A percentile compares a stretch with the other conserved stretches of the same genome.
Conservation (phyloP, 2,329 filamentous ascomycete genomes). For the Phialocephala subalpina region DNA sequence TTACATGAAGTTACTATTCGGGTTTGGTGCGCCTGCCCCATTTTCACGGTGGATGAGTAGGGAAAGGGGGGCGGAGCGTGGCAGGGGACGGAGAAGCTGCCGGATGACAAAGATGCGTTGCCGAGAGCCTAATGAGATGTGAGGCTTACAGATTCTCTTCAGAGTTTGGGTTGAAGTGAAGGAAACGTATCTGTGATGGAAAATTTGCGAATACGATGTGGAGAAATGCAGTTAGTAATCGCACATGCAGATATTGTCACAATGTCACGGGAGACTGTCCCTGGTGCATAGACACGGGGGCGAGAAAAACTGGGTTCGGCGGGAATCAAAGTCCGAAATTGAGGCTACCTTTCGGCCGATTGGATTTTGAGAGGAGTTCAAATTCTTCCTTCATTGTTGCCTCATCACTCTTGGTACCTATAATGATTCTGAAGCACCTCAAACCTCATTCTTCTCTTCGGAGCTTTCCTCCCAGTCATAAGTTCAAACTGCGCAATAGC, state of each 20-base stretch:
- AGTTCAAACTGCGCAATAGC: slow-evolving; percentile 84
- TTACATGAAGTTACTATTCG: not conserved
- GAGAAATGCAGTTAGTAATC: no score
- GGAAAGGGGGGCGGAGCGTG: not conserved
- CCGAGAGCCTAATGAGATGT: slow-evolving; percentile 6
- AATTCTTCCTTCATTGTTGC: not conserved
- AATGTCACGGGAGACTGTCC: no score
- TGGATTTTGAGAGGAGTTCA: not conserved
- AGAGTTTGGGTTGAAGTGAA: not conserved
- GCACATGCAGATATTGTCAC: no score
- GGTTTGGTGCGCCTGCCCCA: not conserved
- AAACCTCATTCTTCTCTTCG: slow-evolving; percentile 72
- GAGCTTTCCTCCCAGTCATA: slow-evolving; percentile 78
- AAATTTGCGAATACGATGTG: not conserved
- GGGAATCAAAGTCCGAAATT: not conserved
- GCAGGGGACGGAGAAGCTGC: not conserved
- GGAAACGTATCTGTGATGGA: not conserved
- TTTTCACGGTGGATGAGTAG: slow-evolving; percentile 14
- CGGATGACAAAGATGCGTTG: slow-evolving; percentile 14
- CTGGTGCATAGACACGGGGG: no score
- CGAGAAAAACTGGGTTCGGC: no score
- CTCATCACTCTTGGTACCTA: slow-evolving; percentile 34
- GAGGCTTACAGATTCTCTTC: slow-evolving; percentile 8
- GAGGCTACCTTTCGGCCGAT: not conserved
- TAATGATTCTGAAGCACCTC: slow-evolving; percentile 42